Percentiles rank a stretch among this genome's conserved stretches.
Conservation (phyloP, 129 eudicot genomes). For the Logfia minima region DNA sequence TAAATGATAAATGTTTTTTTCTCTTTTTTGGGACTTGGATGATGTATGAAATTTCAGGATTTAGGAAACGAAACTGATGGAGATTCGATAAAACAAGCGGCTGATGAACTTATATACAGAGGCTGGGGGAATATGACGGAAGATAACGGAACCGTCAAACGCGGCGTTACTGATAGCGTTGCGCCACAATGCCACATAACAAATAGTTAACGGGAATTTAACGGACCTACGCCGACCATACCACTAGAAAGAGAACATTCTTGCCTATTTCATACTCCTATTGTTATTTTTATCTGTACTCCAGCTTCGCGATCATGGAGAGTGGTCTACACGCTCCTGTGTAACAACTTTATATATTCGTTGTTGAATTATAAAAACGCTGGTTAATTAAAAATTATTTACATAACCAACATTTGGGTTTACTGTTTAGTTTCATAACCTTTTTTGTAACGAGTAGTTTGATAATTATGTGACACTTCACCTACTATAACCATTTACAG, state of each 20-base stretch:
- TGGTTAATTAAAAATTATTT: too few relatives aligned
- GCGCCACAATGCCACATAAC: background rate
- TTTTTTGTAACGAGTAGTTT: too few relatives aligned
- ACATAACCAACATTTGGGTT: background rate
- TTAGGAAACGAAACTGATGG: slow-evolving; percentile 12
- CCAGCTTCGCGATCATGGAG: background rate
- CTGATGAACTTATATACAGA: slow-evolving; percentile 23
- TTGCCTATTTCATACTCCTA: slow-evolving; percentile 35
- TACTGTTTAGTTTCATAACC: too few relatives aligned
- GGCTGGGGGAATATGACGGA: slow-evolving; percentile 20
- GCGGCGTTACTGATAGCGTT: background rate
- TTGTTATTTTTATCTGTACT: background rate
- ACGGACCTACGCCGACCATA: slow-evolving; percentile 37
- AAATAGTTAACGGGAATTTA: slow-evolving; percentile 12
- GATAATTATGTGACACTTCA: too few relatives aligned
- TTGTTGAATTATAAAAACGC: too few relatives aligned
- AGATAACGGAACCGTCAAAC: slow-evolving; percentile 28
- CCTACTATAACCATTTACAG: too few relatives aligned
- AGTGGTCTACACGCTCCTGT: slow-evolving; percentile 7
- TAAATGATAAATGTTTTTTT: background rate
- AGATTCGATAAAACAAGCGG: slow-evolving; percentile 29
- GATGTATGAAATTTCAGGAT: background rate
- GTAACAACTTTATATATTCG: background rate
- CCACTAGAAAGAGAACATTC: slow-evolving; percentile 13
- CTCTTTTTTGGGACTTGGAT: background rate